Conservation (phyloP, 345 rosid species). For the Syzygium oleosum region DNA sequence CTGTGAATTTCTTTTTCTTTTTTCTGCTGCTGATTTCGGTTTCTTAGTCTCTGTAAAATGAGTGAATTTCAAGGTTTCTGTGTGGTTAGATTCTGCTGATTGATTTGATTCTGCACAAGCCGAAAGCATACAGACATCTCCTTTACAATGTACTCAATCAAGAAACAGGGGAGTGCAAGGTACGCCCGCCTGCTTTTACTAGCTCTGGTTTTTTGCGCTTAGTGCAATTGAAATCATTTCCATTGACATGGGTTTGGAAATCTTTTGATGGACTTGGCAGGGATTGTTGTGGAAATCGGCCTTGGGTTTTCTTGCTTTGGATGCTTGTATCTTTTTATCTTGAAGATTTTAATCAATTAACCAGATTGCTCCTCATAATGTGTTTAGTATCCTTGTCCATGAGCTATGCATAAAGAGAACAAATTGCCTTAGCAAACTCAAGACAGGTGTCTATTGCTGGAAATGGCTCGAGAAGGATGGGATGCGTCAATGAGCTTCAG, state of each 20-base stretch:
- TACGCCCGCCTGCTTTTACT: constrained; percentile 7
- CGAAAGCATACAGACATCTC: constrained; percentile 67
- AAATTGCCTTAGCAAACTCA: constrained; percentile 31
- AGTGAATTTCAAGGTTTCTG: neutral
- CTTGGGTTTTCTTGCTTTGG: constrained; percentile 52
- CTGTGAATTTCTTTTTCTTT: neutral
- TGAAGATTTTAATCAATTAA: neutral
- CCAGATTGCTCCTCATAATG: neutral
- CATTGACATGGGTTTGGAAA: neutral
- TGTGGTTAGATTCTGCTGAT: constrained; percentile 54
- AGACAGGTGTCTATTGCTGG: constrained; percentile 55
- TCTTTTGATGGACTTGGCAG: constrained; percentile 27
- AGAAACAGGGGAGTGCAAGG: constrained; percentile 39
- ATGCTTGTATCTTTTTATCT: constrained; percentile 64
- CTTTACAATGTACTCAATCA: constrained; percentile 56
- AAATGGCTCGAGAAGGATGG: constrained; percentile 27
- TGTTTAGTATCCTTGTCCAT: neutral
- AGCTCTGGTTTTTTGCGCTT: neutral
- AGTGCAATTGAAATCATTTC: neutral
- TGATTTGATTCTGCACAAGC: constrained; percentile 83
- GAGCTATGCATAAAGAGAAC: neutral
- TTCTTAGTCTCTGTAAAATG: neutral
- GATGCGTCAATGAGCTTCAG: constrained; percentile 26
- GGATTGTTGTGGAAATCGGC: constrained; percentile 56
- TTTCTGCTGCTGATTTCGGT: neutral